Percentiles rank a stretch among this genome's conserved stretches.
phyloP scores from a whole-genome alignment of 169 alveolate genomes.

The Perkinsus olseni region DNA sequence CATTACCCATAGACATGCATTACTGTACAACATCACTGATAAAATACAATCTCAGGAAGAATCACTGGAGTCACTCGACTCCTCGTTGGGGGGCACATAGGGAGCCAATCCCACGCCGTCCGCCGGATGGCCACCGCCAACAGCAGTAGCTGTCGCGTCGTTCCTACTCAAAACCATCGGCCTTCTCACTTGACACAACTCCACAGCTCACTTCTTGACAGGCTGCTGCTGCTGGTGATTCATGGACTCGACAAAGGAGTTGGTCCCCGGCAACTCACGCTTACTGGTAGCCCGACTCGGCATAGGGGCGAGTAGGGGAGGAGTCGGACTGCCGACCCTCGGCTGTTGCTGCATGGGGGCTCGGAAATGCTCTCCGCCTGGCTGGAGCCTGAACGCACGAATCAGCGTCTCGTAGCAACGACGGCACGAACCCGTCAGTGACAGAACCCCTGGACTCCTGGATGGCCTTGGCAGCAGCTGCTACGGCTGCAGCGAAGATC shows the following conservation, averaged over 20 bases:
- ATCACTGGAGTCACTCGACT: neutral
- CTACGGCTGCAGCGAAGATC: neutral
- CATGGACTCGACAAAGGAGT: neutral
- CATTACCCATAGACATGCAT: no score
- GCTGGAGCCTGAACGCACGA: neutral
- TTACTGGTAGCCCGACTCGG: neutral
- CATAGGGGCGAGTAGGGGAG: neutral
- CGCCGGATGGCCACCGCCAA: neutral
- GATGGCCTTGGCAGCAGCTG: neutral
- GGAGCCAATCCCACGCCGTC: neutral
- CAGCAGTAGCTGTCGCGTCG: neutral
- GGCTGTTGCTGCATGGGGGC: neutral
- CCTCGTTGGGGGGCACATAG: neutral
- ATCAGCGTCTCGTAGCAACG: neutral
- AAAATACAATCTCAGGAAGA: no score
- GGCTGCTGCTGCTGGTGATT: neutral
- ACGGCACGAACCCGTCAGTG: neutral
- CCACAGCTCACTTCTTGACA: neutral
- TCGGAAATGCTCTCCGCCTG: neutral
- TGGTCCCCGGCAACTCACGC: neutral
- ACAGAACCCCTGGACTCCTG: neutral
- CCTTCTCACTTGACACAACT: neutral
- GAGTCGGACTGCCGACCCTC: neutral
- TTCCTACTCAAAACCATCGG: neutral
- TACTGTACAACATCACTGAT: no score